Percentiles rank a stretch among this genome's conserved stretches.
Evolutionary conservation across 352 stramenopile genomes (phyloP).

Genomic region (Phytophthora pini): DNA sequence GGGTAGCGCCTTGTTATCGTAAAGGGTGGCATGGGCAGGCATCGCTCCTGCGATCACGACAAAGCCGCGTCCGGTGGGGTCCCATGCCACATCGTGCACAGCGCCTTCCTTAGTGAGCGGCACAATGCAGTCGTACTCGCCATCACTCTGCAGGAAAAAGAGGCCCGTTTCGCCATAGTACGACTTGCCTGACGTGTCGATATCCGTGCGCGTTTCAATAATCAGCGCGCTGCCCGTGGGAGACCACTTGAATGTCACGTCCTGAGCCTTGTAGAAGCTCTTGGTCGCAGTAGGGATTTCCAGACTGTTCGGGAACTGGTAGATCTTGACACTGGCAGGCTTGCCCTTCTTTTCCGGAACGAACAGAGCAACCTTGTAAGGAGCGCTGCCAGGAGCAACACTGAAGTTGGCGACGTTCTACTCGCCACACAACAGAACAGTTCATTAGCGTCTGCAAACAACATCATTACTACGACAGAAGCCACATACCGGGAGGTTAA

Average conservation of each 20-base stretch:
- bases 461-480: background rate
- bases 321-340: slow-evolving; percentile 86
- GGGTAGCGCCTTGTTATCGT: slow-evolving; percentile 95
- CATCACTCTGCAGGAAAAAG: slow-evolving; percentile 95
- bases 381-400: slow-evolving; percentile 73
- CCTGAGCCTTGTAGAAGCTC: slow-evolving; percentile 92
- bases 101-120: slow-evolving; percentile 90
- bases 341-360: slow-evolving; percentile 92
- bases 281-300: slow-evolving; percentile 78
- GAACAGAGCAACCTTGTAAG: slow-evolving; percentile 89
- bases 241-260: slow-evolving; percentile 92
- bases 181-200: slow-evolving; percentile 93
- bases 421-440: slow-evolving; percentile 6
- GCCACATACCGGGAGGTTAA: slow-evolving; percentile 66
- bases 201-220: slow-evolving; percentile 92
- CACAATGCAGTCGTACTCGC: slow-evolving; percentile 92
- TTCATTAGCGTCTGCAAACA: slow-evolving; percentile 4
- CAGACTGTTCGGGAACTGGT: slow-evolving; percentile 73
- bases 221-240: slow-evolving; percentile 86
- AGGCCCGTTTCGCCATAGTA: slow-evolving; percentile 98
- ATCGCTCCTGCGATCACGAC: slow-evolving; percentile 95
- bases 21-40: slow-evolving; percentile 95
- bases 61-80: slow-evolving; percentile 92
- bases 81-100: slow-evolving; percentile 96
- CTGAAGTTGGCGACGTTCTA: slow-evolving; percentile 87